Evolutionary conservation across 2,329 filamentous ascomycete species (phyloP), one percentile per base, ranked within the genome.

Genomic region (Cladosporium halotolerans): DNA sequence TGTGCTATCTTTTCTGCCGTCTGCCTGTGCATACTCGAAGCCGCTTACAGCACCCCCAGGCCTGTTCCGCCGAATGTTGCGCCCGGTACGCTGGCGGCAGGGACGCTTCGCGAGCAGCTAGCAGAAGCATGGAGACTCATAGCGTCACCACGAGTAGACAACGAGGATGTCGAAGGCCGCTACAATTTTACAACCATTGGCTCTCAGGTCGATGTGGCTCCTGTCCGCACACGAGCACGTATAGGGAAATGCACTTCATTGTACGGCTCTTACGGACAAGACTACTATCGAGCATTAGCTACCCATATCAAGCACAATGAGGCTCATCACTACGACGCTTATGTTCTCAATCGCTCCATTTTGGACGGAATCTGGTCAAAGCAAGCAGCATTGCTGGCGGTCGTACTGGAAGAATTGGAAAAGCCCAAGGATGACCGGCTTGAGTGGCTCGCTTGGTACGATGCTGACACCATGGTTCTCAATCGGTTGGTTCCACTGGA

Each of bases 401-500:
- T 41, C n/a, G 9, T 41, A 14, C 9, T 41, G 9, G 9, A 14
- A 18, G 42, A 45, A 13, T 18, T 45, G 19, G 9, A 11, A 14
- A 45, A 45, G 19, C 42, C 42, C 8, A 19, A 32, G 13, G 2
- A 28, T 3, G 16, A 45, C 7, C 19, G 42, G 9, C 42, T 45
- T 10, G 16, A 45, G 11, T 45, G 42, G 42, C 42, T 45, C 10
- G 19, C 16, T 9, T 45, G 42, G 60, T 40, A 59, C 49, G 63
- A 66, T 46, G 55, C 63, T 11, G 58, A 64, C 36, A 55, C 61
- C 34, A 53, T 68, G 31, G 46, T 70, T 14, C 55, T 65, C 39
- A 68, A 70, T 31, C 58, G 57, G 9, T 42, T 55, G 19, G 57
- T 69, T 11, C 65, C 68, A 2, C 53, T 68, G 34, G 60, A 66